A percentile compares a stretch with the other conserved stretches of the same genome.
phyloP scores from a whole-genome alignment of 306 rosid species.

The Bauhinia variegata region DNA sequence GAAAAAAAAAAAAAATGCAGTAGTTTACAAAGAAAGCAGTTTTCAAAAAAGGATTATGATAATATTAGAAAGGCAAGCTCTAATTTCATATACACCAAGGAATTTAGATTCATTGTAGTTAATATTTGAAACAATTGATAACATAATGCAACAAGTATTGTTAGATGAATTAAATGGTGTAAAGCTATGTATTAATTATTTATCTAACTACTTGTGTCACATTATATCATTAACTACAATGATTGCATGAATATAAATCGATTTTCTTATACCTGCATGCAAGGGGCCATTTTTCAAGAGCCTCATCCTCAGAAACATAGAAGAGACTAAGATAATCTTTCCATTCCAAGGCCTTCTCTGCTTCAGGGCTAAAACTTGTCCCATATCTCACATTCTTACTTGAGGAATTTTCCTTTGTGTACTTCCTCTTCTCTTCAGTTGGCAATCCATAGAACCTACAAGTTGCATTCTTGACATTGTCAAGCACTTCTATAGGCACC shows the following conservation, averaged over 20 bases:
- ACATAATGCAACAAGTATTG: no score
- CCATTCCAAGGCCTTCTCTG: slow-evolving; percentile 72
- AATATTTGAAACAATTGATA: no score
- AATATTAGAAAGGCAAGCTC: no score
- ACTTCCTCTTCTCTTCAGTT: slow-evolving; percentile 53
- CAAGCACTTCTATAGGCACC: slow-evolving; percentile 49
- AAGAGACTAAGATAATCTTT: slow-evolving; percentile 62
- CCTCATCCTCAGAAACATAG: slow-evolving; percentile 63
- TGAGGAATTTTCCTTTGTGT: slow-evolving; percentile 41
- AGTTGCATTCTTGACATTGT: slow-evolving; percentile 54
- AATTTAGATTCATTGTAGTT: no score
- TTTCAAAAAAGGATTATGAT: no score
- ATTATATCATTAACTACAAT: no score
- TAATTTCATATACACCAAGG: no score
- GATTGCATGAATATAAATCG: neutral
- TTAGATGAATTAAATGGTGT: no score
- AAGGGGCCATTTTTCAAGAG: slow-evolving; percentile 56
- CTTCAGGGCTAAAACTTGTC: slow-evolving; percentile 52
- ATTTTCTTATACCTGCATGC: slow-evolving; percentile 46
- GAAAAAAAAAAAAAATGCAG: neutral
- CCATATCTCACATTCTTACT: slow-evolving; percentile 51
- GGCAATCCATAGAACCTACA: slow-evolving; percentile 49
- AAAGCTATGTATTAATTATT: no score
- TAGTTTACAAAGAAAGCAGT: no score
- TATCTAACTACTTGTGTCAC: no score